phyloP scores from a whole-genome alignment of 164 flowering plant species.

The Nelumbo lutea region DNA sequence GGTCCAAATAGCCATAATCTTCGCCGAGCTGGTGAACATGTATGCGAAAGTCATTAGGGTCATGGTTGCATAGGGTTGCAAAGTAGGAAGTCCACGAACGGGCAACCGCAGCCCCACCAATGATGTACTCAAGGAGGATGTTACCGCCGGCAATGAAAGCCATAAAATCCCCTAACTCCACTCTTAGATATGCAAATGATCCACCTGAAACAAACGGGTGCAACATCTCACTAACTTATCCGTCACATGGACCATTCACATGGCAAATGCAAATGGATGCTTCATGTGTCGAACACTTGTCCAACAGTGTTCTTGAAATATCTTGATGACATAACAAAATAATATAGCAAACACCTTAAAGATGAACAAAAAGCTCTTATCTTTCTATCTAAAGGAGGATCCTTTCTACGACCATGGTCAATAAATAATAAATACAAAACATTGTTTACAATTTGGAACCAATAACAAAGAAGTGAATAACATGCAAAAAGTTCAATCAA shows the following conservation, averaged over 20 bases:
- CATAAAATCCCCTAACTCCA: slow-evolving; percentile 74
- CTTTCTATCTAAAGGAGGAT: too few relatives aligned
- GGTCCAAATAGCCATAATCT: slow-evolving; percentile 53
- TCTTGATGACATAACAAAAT: too few relatives aligned
- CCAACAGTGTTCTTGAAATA: too few relatives aligned
- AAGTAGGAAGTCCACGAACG: slow-evolving; percentile 74
- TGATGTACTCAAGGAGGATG: slow-evolving; percentile 56
- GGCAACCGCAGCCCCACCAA: slow-evolving; percentile 58
- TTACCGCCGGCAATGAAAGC: slow-evolving; percentile 78
- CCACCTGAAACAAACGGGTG: slow-evolving; percentile 37
- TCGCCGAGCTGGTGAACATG: slow-evolving; percentile 18
- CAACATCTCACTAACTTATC: too few relatives aligned
- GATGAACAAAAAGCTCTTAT: too few relatives aligned
- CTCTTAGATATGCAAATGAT: slow-evolving; percentile 68
- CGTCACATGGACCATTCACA: not conserved
- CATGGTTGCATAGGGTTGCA: slow-evolving; percentile 49
- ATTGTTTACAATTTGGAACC: too few relatives aligned
- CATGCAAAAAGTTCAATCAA: too few relatives aligned
- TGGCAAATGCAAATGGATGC: not conserved
- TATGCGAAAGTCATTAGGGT: slow-evolving; percentile 39
- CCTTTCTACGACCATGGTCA: too few relatives aligned
- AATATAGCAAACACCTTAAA: too few relatives aligned
- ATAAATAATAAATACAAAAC: too few relatives aligned
- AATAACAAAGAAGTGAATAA: too few relatives aligned
- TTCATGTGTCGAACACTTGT: too few relatives aligned